Conservation (phyloP, 352 stramenopile species). For the Phytophthora ohioensis region DNA sequence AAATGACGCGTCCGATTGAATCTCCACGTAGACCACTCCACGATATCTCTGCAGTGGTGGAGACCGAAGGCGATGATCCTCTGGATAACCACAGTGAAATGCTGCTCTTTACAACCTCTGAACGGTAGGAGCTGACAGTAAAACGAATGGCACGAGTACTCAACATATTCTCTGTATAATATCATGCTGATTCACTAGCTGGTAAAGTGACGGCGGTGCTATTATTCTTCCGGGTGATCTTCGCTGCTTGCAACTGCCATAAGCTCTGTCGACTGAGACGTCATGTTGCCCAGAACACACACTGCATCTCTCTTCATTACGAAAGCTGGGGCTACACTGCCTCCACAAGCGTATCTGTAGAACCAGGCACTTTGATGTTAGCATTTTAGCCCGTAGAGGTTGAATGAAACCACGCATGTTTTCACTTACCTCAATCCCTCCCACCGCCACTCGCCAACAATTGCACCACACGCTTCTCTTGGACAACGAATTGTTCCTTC, state of each 20-base stretch:
- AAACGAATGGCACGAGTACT: not conserved
- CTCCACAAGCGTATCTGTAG: constrained; percentile 55
- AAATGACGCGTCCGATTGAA: not conserved
- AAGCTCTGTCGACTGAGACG: constrained; percentile 35
- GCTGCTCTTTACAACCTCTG: constrained; percentile 33
- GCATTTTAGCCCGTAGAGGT: not conserved
- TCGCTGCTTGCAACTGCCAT: constrained; percentile 23
- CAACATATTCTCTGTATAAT: not conserved
- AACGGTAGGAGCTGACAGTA: not conserved
- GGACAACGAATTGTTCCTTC: constrained; percentile 55
- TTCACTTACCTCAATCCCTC: constrained; percentile 49
- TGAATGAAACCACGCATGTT: not conserved
- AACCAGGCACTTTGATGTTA: constrained; percentile 7
- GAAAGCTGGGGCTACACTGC: constrained; percentile 50
- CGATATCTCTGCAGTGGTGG: not conserved
- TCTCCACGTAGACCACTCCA: constrained; percentile 7
- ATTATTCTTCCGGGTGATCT: constrained; percentile 11
- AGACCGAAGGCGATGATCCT: constrained; percentile 3
- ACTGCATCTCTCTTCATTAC: constrained; percentile 59
- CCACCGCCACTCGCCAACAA: constrained; percentile 67
- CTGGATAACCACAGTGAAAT: constrained; percentile 54
- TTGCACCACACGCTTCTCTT: constrained; percentile 42
- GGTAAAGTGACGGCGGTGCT: not conserved
- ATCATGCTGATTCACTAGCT: not conserved
- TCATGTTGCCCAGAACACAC: constrained; percentile 60